Evolutionary conservation across 2,329 filamentous ascomycete genomes (phyloP).

Genomic region (Pyrenophora tritici-repentis): DNA sequence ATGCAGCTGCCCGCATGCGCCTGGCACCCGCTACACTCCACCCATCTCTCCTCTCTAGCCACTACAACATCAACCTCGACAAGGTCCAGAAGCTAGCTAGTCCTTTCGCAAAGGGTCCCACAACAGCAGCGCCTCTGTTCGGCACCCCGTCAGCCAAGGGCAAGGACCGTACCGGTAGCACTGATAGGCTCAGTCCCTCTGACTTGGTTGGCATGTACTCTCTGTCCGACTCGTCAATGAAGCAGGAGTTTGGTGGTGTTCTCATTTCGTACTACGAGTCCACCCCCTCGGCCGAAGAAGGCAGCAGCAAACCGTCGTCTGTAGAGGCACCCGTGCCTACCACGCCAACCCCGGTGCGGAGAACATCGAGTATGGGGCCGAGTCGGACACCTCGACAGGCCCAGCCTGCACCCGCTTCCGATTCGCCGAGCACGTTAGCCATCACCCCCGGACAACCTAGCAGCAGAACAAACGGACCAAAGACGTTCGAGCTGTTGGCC

Average conservation of each 20-base stretch:
- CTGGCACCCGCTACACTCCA: conserved; percentile 69
- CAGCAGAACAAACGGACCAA: conserved; percentile 39
- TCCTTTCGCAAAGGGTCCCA: conserved; percentile 74
- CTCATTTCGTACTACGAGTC: conserved; percentile 76
- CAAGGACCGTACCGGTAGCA: conserved; percentile 59
- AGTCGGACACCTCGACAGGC: conserved; percentile 59
- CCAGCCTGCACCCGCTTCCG: conserved; percentile 49
- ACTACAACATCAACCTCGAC: conserved; percentile 76
- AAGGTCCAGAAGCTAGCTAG: conserved; percentile 81
- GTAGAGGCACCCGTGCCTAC: conserved; percentile 63
- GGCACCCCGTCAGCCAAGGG: conserved; percentile 67
- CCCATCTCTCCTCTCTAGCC: conserved; percentile 75
- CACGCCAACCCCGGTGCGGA: conserved; percentile 76
- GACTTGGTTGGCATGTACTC: conserved; percentile 77
- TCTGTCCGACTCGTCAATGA: conserved; percentile 52
- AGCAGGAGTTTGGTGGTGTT: conserved; percentile 81
- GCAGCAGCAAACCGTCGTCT: conserved; percentile 19
- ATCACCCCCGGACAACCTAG: conserved; percentile 44
- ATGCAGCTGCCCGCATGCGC: conserved; percentile 85
- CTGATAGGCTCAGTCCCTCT: conserved; percentile 51
- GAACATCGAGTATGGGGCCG: conserved; percentile 60
- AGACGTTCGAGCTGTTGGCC: conserved; percentile 65
- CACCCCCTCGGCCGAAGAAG: conserved; percentile 38
- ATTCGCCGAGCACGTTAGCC: conserved; percentile 56
- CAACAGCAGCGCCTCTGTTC: conserved; percentile 56